Base-by-base conservation (phyloP, 768 basidiomycete genomes). In the Chiua virens region DNA sequence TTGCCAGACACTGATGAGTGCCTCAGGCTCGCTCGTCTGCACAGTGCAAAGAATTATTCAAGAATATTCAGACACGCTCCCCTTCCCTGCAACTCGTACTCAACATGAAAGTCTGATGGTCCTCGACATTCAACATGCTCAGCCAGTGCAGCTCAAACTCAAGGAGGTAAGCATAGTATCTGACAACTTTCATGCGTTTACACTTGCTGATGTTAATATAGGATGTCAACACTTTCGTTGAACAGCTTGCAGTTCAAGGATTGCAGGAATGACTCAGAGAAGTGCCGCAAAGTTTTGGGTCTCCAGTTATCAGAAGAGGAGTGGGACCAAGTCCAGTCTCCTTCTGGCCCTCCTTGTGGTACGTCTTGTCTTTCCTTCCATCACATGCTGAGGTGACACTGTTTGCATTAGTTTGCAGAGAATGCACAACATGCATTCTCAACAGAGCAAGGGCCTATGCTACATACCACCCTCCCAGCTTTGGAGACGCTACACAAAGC, bases 61-160 rank as follows among this genome's bases (percentile, higher is more conserved):
- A 28, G 38, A 54, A 20, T n/a, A 37, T 52, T 30, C 50, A 55
- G 20, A 45, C 37, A 39, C 0, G 6, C 45, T 35, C n/a, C 0
- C 45, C 23, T 11, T 42, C 42, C 7, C 22, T 54, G 27, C 49
- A 54, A 45, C 45, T 54, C 11, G 13, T 15, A 3, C 4, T 55
- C 14, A n/a, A 47, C 28, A 52, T 52, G 45, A 52, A 55, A 42
- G 52, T 53, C 32, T 23, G 3, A 40, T 53, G 52, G 42, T 49
- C 47, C 23, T 53, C n/a, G 3, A 45, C 47, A 28, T 53, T 53
- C 42, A 23, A 14, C 22, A 53, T 53, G 42, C 32, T 53, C 25
- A 48, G 37, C 22, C 18, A n/a, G n/a, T n/a, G 8, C 2, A 20
- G 20, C 28, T 53, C 1, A 9, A 47, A 47, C 35, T 47, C 35